Conservation (phyloP, 1,139 yeast species). For the Debaryomyces sp. region DNA sequence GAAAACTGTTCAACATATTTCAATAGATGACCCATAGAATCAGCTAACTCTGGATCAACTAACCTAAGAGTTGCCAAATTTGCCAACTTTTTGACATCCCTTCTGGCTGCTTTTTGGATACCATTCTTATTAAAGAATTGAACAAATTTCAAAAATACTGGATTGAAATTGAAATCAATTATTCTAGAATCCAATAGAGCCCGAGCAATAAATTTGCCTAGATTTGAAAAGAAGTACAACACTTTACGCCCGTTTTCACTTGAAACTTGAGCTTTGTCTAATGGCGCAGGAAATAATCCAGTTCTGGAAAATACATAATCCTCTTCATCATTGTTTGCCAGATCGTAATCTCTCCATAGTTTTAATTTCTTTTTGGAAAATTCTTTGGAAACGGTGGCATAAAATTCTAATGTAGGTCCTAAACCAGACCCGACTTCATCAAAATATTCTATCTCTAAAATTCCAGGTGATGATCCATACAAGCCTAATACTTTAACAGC, state of each 20-base stretch:
- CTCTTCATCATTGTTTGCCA: constrained; percentile 19
- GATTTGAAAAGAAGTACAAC: constrained; percentile 57
- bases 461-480: constrained; percentile 79
- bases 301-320: constrained; percentile 44
- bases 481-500: constrained; percentile 78
- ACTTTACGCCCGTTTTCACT: constrained; percentile 46
- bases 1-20: constrained; percentile 42
- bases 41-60: constrained; percentile 66
- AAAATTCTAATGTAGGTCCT: constrained; percentile 95
- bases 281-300: constrained; percentile 79
- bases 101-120: constrained; percentile 12
- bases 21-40: constrained; percentile 57
- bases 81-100: constrained; percentile 29
- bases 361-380: constrained; percentile 55
- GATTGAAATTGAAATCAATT: constrained; percentile 78
- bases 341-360: constrained; percentile 72
- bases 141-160: constrained; percentile 61
- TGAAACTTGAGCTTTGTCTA: constrained; percentile 32
- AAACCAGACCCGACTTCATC: constrained; percentile 94
- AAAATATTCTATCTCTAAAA: constrained; percentile 83
- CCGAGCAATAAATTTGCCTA: constrained; percentile 87
- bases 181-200: constrained; percentile 85
- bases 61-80: constrained; percentile 45
- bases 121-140: constrained; percentile 28
- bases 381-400: constrained; percentile 77